Base-by-base conservation (phyloP, 2,329 filamentous ascomycete genomes). In the Diaporthe amygdali region DNA sequence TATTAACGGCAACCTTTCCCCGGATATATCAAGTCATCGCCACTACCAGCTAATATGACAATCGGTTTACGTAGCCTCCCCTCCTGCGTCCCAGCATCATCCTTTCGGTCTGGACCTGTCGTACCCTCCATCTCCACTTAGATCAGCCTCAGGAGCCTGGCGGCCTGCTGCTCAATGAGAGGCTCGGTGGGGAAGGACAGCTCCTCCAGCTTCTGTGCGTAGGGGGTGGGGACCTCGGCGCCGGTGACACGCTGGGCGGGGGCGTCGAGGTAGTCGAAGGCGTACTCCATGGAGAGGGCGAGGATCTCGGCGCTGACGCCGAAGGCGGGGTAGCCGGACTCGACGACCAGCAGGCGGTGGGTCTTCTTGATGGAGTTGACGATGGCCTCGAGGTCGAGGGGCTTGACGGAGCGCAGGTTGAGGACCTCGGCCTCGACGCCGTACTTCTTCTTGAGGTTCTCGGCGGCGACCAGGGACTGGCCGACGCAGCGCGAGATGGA, bases 281-380 rank as follows among this genome's bases (percentile, higher is more conserved):
- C 95, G 84, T 98, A 99, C 86, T 99, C 96, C 93, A 97, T 97
- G 74, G 94, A 92, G 73, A 98, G 88, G 72, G 96, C 96, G 74
- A 99, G 90, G 78, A 99, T 95, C 87, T 99, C 96, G 71, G 96
- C 90, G 72, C 92, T 90, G 76, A 99, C 94, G 82, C 96, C 96
- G 81, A 95, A 99, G 79, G 94, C 94, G 74, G 96, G 96, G 90
- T 95, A 99, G 75, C 96, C 96, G 70, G 95, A 98, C 86, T 98
- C 96, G 77, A 99, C 94, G 51, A 91, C 91, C 82, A 99, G 89
- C 74, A 99, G 90, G 79, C 93, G 93, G 82, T 94, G 93, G 22
- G 96, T 99, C 92, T 99, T 99, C 93, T 99, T 98, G 82, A 99
- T 92, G 15, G 95, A 98, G 83, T 97, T 95, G 84, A 98, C 88